Conservation (phyloP, 1,284 basidiomycete genomes). For the Coriolopsis trogii region DNA sequence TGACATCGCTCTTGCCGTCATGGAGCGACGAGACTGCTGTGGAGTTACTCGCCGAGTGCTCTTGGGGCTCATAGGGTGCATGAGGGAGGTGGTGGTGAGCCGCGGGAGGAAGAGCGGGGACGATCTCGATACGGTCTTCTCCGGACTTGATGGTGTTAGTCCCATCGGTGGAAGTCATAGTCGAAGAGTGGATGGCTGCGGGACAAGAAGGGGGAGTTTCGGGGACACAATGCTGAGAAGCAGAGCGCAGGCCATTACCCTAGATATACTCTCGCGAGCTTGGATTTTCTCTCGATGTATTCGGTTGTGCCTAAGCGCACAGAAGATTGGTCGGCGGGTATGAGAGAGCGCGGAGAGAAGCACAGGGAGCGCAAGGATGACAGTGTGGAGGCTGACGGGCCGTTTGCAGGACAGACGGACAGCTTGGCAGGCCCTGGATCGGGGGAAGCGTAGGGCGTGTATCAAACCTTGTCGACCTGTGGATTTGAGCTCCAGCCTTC, state of each 20-base stretch:
- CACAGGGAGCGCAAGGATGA: not conserved
- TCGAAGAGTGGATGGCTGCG: not conserved
- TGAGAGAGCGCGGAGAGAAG: not conserved
- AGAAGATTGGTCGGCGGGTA: not conserved
- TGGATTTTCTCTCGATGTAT: no score
- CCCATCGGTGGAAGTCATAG: slow-evolving; percentile 9
- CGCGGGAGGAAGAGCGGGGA: slow-evolving; percentile 1
- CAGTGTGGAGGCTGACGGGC: slow-evolving; percentile 3
- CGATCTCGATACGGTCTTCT: not conserved
- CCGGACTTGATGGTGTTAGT: not conserved
- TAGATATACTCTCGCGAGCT: slow-evolving; percentile 12
- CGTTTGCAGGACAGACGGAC: slow-evolving; percentile 12
- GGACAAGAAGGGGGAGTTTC: not conserved
- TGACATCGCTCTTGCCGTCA: slow-evolving; percentile 21
- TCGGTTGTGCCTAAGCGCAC: no score
- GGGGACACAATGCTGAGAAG: slow-evolving; percentile 4
- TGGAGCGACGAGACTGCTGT: slow-evolving; percentile 18
- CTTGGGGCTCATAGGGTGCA: slow-evolving; percentile 10
- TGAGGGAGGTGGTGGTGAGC: slow-evolving; percentile 3
- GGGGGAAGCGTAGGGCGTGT: slow-evolving; percentile 1
- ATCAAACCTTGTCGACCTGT: slow-evolving; percentile 9
- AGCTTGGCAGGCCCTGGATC: slow-evolving; percentile 16
- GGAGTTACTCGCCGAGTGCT: slow-evolving; percentile 10
- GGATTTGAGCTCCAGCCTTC: slow-evolving; percentile 5
- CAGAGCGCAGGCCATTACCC: not conserved